Evolutionary conservation across 805 yeast species (phyloP), one percentile per base, ranked within the genome.

Genomic region (Ogataea corticis): DNA sequence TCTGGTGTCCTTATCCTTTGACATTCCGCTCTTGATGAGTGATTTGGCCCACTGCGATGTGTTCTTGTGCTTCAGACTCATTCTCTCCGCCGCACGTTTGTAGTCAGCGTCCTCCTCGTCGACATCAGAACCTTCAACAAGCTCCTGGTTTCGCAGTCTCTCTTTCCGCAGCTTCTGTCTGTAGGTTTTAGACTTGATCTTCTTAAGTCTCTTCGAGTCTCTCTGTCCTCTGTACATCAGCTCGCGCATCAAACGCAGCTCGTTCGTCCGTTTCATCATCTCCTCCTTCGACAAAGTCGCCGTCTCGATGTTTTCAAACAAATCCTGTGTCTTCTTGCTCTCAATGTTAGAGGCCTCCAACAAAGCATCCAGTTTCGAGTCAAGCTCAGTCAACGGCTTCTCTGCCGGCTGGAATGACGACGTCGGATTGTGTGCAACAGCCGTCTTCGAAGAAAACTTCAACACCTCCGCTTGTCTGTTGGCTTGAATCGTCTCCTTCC

Each of bases 141-240:
- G 68, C 43, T 78, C 84, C 56, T 80, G 75, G 56, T 85, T 85
- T 51, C 80, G 81, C 53, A 85, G 66, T 52, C 87, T 70, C 63
- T 91, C 97, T 65, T 84, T 87, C 77, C 91, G 89, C 59, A 87
- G 83, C 42, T 91, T 85, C 62, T 86, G 85, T 57, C 87, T 87
- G 67, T 83, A 94, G 1, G 89, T 77, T 67, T 92, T 94, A 31
- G 97, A 89, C 66, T 94, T 94, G 66, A 94, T 94, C 70, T 92
- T 94, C 72, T 92, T 92, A 59, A 94, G 76, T 57, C 99, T 79
- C 66, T 80, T 90, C 9, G 98, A 91, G 59, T 87, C 84, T 61
- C 83, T 79, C 70, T 92, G 97, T 58, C 92, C 97, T 58, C 98
- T 77, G 71, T 90, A 94, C 96, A 92, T 88, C 51, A 92, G 77